Base-by-base conservation (phyloP, 2,329 filamentous ascomycete genomes). In the Lasiodiplodia hormozganensis region DNA sequence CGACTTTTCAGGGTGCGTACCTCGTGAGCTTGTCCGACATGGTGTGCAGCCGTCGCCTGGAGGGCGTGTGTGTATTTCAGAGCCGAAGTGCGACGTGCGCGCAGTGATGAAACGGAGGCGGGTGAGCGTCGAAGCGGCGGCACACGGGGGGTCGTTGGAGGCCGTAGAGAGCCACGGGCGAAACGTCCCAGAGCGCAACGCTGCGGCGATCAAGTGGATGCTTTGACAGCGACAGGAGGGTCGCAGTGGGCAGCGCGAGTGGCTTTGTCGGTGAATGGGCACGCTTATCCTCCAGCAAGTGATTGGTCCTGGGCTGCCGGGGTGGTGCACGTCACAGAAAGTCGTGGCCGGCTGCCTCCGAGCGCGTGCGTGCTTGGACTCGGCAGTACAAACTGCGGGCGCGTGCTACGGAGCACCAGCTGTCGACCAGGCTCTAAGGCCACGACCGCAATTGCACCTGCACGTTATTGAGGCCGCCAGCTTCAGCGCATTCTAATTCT, bases 1-100 rank as follows among this genome's bases (percentile, higher is more conserved):
- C 23, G 31, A n/a, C 23, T 14, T 34, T 34, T 23, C 18, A 36
- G 65, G 25, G 47, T 25, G 23, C 89, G 76, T 89, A 97, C 94
- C 94, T 92, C 76, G 95, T 98, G 77, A 97, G 89, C 85, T 92
- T 97, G 87, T 97, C 94, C 80, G 92, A 87, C 94, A 97, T 97
- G 78, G 76, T 87, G 68, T 60, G 49, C 54, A 18, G 66, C 18
- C 7, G 53, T 38, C 43, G 28, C n/a, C 43, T 31, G 47, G 31
- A 38, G 60, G 60, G 31, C 40, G 60, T 64, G 47, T 52, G 60
- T 49, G 58, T 36, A 10, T 64, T 64, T 49, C 28, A 62, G 40
- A 62, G 40, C 38, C 25, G 40, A 52, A 52, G 60, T 31, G 60
- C 60, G 47, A 40, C 43, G 58, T 34, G 58, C 58, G 43, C 38